Conservation (phyloP, 2,329 filamentous ascomycete species). For the Cladobotryum mycophilum region DNA sequence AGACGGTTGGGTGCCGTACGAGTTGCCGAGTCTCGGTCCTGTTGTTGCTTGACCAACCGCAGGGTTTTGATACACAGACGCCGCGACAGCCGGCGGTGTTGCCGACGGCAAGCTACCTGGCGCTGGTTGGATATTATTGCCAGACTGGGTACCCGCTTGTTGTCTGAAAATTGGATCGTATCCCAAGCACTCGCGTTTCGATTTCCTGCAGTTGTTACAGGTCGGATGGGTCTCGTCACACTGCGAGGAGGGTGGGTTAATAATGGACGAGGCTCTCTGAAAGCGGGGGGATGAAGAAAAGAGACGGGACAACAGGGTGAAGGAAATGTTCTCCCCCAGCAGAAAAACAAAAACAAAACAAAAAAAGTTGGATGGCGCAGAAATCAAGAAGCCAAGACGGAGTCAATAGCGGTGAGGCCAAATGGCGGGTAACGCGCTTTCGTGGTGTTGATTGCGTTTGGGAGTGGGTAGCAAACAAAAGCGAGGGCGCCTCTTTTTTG, state of each 20-base stretch:
- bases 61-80: conserved; percentile 16
- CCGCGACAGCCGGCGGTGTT: conserved; percentile 26
- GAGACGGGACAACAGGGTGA: not conserved
- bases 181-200: conserved; percentile 77
- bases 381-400: not conserved
- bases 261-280: conserved; percentile 17
- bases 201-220: conserved; percentile 86
- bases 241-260: conserved; percentile 43
- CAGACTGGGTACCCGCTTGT: conserved; percentile 65
- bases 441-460: not conserved
- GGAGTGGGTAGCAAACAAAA: not conserved
- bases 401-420: conserved; percentile 8
- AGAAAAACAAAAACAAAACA: not conserved
- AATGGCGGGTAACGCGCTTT: not conserved
- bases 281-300: conserved; percentile 2
- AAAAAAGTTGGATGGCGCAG: not conserved
- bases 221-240: conserved; percentile 94
- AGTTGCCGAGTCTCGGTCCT: conserved; percentile 27
- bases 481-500: too few relatives aligned
- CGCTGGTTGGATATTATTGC: conserved; percentile 44
- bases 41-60: conserved; percentile 15
- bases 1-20: conserved; percentile 41
- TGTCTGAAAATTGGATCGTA: conserved; percentile 85
- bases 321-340: not conserved
- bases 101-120: conserved; percentile 27